phyloP scores from a whole-genome alignment of 2,329 filamentous ascomycete genomes.

The Hyphodiscus sp. region DNA sequence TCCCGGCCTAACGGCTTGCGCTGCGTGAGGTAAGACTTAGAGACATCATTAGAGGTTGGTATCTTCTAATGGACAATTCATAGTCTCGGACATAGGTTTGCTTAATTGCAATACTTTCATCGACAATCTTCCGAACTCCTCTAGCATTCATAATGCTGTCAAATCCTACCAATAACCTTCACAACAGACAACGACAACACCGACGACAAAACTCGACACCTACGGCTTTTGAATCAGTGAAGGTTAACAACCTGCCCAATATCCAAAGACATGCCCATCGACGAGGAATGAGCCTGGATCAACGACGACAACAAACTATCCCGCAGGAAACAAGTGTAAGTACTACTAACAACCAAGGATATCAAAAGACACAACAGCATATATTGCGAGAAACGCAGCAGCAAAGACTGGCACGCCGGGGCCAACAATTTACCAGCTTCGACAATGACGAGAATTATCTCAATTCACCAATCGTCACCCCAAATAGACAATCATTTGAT shows the following conservation, averaged over 20 bases:
- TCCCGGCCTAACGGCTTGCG: constrained; percentile 79
- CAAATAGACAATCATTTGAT: constrained; percentile 48
- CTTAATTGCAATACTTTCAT: constrained; percentile 43
- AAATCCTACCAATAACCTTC: constrained; percentile 65
- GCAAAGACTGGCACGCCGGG: constrained; percentile 77
- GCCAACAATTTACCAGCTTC: constrained; percentile 36
- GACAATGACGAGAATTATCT: constrained; percentile 47
- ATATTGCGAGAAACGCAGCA: constrained; percentile 85
- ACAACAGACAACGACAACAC: constrained; percentile 69
- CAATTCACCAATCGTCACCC: constrained; percentile 49
- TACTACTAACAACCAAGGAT: constrained; percentile 50
- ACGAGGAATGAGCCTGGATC: constrained; percentile 80
- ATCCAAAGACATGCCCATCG: constrained; percentile 59
- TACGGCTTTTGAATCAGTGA: constrained; percentile 67
- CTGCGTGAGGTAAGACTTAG: constrained; percentile 66
- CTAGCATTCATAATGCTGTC: constrained; percentile 71
- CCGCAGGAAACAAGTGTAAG: constrained; percentile 37
- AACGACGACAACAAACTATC: constrained; percentile 51
- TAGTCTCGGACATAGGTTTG: constrained; percentile 46
- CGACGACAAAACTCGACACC: constrained; percentile 85
- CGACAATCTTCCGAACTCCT: constrained; percentile 61
- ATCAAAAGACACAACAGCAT: constrained; percentile 58
- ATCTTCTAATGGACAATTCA: not conserved
- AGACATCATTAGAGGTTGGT: not conserved
- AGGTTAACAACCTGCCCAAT: constrained; percentile 59